phyloP scores from a whole-genome alignment of 805 yeast species.

The Metschnikowia hibisci region DNA sequence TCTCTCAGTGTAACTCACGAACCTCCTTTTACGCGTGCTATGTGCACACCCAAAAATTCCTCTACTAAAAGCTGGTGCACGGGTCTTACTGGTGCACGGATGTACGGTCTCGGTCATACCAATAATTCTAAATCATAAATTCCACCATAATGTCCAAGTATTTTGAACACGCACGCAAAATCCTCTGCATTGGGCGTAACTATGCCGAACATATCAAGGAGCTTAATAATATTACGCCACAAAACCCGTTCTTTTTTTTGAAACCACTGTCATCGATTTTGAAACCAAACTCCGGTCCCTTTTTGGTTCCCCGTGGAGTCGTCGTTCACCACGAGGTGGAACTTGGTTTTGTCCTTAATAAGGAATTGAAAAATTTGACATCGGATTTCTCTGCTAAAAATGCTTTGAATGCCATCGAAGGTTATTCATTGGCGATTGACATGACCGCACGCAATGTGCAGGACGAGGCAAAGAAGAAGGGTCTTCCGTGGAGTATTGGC shows the following conservation, averaged over 20 bases:
- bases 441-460: constrained; percentile 96
- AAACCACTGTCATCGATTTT: constrained; percentile 84
- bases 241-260: constrained; percentile 86
- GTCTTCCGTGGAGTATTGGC: constrained; percentile 94
- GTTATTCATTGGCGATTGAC: constrained; percentile 87
- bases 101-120: too few relatives aligned
- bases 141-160: constrained; percentile 32
- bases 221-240: constrained; percentile 74
- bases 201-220: constrained; percentile 96
- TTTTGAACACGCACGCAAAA: constrained; percentile 63
- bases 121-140: background rate
- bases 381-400: constrained; percentile 58
- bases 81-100: too few relatives aligned
- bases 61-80: too few relatives aligned
- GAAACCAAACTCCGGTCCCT: constrained; percentile 58
- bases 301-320: constrained; percentile 77
- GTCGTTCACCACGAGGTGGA: constrained; percentile 91
- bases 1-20: too few relatives aligned
- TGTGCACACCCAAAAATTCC: too few relatives aligned
- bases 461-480: constrained; percentile 88
- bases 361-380: constrained; percentile 57
- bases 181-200: constrained; percentile 94
- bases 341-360: constrained; percentile 71
- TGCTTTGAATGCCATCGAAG: constrained; percentile 75
- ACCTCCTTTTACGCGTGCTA: too few relatives aligned